Conservation (phyloP, 169 alveolate species). For the Eimeria acervulina region DNA sequence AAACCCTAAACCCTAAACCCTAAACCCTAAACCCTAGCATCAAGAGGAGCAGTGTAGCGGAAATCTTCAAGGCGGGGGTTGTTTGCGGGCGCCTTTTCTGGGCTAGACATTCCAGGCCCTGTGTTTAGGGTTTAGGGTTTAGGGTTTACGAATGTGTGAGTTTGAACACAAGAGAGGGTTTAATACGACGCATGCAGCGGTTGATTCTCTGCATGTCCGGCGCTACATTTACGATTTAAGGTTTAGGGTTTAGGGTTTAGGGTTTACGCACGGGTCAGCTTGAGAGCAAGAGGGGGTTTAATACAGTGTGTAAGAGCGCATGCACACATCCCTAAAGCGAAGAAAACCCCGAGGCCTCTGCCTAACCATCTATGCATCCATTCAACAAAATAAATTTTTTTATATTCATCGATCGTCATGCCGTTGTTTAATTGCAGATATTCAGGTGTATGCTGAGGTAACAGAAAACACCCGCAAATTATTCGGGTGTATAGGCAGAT, state of each 20-base stretch:
- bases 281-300: background rate
- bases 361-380: constrained; percentile 96
- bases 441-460: constrained; percentile 92
- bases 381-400: constrained; percentile 92
- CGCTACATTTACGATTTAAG: no score
- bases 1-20: background rate
- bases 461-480: background rate
- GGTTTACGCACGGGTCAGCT: background rate
- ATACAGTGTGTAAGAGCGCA: background rate
- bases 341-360: constrained; percentile 91
- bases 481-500: background rate
- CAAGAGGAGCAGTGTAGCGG: no score
- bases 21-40: background rate
- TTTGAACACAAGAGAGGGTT: background rate
- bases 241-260: constrained; percentile 31
- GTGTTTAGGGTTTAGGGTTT: no score
- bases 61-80: no score
- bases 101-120: no score
- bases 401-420: constrained; percentile 93
- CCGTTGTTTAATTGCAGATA: constrained; percentile 91
- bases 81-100: no score
- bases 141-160: no score
- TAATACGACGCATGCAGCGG: no score
- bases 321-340: constrained; percentile 88
- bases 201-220: no score